A percentile compares a stretch with the other conserved stretches of the same genome.
phyloP scores from a whole-genome alignment of 257 asterid genomes.

The Gentiana macrophylla region DNA sequence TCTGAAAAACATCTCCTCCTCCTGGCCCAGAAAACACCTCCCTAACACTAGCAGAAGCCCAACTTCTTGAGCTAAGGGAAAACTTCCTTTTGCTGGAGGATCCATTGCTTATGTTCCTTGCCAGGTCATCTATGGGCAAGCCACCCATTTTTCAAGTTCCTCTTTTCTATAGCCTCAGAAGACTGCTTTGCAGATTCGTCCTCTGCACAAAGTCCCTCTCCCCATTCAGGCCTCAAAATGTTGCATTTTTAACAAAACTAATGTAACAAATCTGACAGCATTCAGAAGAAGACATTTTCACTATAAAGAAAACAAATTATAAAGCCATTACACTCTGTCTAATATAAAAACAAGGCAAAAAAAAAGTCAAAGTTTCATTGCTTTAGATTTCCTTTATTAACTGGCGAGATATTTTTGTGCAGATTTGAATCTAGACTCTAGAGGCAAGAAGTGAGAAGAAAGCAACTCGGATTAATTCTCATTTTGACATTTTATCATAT shows the following conservation, averaged over 20 bases:
- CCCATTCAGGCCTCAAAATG: conserved; percentile 11
- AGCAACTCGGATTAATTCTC: neutral
- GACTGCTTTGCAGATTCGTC: neutral
- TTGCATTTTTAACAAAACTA: neutral
- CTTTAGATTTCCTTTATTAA: neutral
- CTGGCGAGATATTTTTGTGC: neutral
- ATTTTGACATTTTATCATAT: too few relatives aligned
- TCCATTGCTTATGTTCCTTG: conserved; percentile 51
- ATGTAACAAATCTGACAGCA: neutral
- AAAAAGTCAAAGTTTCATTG: neutral
- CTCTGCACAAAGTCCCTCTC: neutral
- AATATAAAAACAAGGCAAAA: neutral
- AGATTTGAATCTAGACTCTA: neutral
- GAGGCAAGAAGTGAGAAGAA: neutral
- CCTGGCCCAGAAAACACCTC: conserved; percentile 66
- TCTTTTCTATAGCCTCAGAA: neutral
- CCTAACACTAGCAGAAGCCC: conserved; percentile 70
- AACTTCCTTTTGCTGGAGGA: conserved; percentile 38
- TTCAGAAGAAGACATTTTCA: neutral
- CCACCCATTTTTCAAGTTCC: conserved; percentile 27
- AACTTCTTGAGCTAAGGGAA: conserved; percentile 39
- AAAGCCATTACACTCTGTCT: neutral
- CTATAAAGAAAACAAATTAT: neutral
- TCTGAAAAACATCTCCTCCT: conserved; percentile 57
- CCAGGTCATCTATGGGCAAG: conserved; percentile 36